These are phyloP conservation scores for Galerina sulciceps DNA, from an alignment of 768 basidiomycete genomes.

Conservation along the genomic window DNA sequence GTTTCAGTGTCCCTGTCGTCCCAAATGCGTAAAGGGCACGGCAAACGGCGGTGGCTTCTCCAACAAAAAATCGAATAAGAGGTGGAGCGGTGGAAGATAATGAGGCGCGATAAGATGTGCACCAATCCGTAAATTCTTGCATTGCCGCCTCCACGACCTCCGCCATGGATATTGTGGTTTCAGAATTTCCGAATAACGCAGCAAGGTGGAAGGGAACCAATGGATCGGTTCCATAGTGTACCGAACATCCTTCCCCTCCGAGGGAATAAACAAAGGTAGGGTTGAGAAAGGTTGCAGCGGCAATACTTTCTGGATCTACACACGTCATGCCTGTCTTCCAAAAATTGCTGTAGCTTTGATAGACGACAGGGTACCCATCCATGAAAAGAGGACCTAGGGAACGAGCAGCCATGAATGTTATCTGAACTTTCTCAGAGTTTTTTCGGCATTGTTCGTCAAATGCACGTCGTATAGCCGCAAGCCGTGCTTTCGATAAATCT, in stretches of 20 bases:
- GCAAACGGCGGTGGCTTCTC: conserved; percentile 29
- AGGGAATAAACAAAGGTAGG: conserved; percentile 23
- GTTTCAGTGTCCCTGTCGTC: conserved; percentile 2
- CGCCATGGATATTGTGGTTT: not conserved
- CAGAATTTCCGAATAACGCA: conserved; percentile 20
- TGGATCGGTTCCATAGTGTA: conserved; percentile 40
- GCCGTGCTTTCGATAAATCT: conserved; percentile 6
- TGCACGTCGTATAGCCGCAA: not conserved
- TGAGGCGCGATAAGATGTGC: conserved; percentile 23
- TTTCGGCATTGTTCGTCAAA: conserved; percentile 4
- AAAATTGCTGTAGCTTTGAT: conserved; percentile 22
- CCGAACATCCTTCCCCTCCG: conserved; percentile 29
- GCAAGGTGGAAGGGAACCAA: conserved; percentile 36
- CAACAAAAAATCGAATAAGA: conserved; percentile 29
- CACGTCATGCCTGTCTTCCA: conserved; percentile 38
- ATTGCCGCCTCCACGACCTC: conserved; percentile 14
- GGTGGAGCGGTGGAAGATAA: conserved; percentile 10
- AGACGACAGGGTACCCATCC: not conserved
- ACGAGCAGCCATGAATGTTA: not conserved
- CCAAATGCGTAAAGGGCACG: conserved; percentile 20
- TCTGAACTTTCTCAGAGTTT: conserved; percentile 10
- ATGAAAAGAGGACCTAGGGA: not conserved
- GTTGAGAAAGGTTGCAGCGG: not conserved
- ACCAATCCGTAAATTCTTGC: conserved; percentile 29
- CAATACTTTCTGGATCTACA: conserved; percentile 13